Evolutionary conservation across 305 asterid genomes (phyloP), one percentile per base, ranked within the genome.

Genomic region (Fraxinus albicans): DNA sequence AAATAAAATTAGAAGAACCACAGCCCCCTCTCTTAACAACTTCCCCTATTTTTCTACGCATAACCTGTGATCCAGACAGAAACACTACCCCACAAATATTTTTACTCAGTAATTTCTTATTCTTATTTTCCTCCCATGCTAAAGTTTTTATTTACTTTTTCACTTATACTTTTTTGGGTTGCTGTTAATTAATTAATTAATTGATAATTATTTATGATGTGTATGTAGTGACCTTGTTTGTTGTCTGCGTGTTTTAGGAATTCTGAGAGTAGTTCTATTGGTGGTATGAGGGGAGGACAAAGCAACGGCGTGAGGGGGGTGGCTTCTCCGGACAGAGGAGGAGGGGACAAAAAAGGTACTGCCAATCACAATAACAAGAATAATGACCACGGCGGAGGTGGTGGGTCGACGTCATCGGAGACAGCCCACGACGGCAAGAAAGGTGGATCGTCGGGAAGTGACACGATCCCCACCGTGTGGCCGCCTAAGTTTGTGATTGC

Each of bases 401-500:
- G 94, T 70, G 97, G 94, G 80, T 94, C 97, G 53, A 94, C 94
- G 76, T 95, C 98, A 17, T 92, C 97, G 77, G 98, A 88, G 84
- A 88, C 89, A 1, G 88, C 88, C 74, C 90, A 88, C 1, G 92
- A 94, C 15, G 92, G 89, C 82, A 93, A 88, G 83, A 92, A 89
- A 42, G 92, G 92, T 6, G 96, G 92, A 31, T 90, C 94, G 13
- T 93, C 97, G 0, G 93, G 93, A 23, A 93, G 94, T 0, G 97
- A 93, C 36, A 86, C 91, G 15, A 83, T 91, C 83, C 85, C 94
- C 73, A 86, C 90, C 21, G 87, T 87, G 83, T 96, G 97, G 97
- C 98, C 95, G 27, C 97, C 99, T 0, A 94, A 91, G 92, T 94
- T 96, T 73, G 94, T 85, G 90, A 91, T 96, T 77, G 94, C 91